These are phyloP conservation scores for Aspergillus viridinutans DNA, from an alignment of 2,329 filamentous ascomycete species.

Conservation along the genomic window DNA sequence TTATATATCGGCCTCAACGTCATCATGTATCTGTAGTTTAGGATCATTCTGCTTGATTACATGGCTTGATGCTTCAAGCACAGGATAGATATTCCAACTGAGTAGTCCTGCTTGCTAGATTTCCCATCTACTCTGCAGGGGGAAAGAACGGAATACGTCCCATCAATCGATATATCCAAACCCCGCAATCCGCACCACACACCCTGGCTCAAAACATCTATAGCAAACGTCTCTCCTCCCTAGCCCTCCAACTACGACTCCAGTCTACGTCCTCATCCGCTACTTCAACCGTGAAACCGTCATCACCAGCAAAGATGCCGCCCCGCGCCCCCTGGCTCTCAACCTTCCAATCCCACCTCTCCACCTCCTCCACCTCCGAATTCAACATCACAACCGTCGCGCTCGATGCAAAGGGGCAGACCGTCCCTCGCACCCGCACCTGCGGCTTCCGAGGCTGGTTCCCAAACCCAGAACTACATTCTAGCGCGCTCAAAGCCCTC, in stretches of 20 bases:
- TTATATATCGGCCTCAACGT: not conserved
- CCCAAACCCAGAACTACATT: conserved; percentile 60
- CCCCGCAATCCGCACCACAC: not conserved
- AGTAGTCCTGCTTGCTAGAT: not conserved
- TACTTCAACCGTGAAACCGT: no score
- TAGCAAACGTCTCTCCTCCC: not conserved
- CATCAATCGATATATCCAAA: not conserved
- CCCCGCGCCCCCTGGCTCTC: conserved; percentile 26
- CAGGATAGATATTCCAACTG: not conserved
- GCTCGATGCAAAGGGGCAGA: conserved; percentile 10
- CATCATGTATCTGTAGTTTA: not conserved
- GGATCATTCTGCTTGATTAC: not conserved
- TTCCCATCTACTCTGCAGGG: not conserved
- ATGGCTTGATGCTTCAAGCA: not conserved
- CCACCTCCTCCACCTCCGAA: conserved; percentile 18
- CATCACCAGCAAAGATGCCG: not conserved
- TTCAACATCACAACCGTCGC: conserved; percentile 27
- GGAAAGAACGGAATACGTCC: not conserved
- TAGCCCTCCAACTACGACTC: not conserved
- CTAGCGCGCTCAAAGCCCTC: conserved; percentile 68
- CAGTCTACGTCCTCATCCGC: not conserved
- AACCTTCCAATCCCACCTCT: conserved; percentile 21
- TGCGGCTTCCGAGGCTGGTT: conserved; percentile 86
- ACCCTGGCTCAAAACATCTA: not conserved
- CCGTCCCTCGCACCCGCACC: conserved; percentile 45